These are phyloP conservation scores for Echium plantagineum DNA, from an alignment of 257 asterid genomes.

Conservation along the genomic window DNA sequence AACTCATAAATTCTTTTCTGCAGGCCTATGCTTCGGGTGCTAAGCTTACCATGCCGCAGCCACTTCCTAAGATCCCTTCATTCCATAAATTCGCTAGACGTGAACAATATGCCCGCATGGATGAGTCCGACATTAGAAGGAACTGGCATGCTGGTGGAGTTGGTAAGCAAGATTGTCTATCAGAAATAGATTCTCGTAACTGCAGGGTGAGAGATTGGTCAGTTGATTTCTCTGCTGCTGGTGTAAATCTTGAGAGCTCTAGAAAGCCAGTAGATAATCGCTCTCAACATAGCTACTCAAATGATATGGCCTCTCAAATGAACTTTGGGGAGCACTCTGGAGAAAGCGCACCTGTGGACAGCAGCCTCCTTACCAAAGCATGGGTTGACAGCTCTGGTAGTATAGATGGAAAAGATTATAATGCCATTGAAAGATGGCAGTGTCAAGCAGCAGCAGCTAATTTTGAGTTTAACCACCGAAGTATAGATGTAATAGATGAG, in stretches of 20 bases:
- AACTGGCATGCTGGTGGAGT: conserved; percentile 68
- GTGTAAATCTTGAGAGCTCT: conserved; percentile 64
- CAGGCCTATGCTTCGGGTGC: conserved; percentile 93
- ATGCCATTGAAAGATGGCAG: conserved; percentile 98
- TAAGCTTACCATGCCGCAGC: conserved; percentile 39
- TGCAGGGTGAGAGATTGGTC: conserved; percentile 99
- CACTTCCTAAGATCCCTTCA: conserved; percentile 88
- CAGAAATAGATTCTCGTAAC: conserved; percentile 96
- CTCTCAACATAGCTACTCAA: conserved; percentile 66
- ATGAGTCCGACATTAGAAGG: conserved; percentile 57
- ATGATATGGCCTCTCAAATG: conserved; percentile 60
- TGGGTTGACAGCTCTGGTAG: conserved; percentile 96
- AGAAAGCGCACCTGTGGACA: conserved; percentile 75
- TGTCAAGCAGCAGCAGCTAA: conserved; percentile 98
- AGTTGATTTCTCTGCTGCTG: conserved; percentile 93
- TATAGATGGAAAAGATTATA: conserved; percentile 79
- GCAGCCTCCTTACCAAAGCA: conserved; percentile 77
- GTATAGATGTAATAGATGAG: conserved; percentile 57
- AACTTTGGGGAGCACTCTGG: conserved; percentile 82
- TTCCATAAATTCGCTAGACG: conserved; percentile 94
- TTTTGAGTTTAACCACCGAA: conserved; percentile 60
- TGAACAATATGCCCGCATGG: conserved; percentile 58
- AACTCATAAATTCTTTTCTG: conserved; percentile 12
- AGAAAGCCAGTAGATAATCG: conserved; percentile 48
- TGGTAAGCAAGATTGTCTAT: conserved; percentile 75